A percentile compares a stretch with the other conserved stretches of the same genome.
Conservation (phyloP, 345 rosid species). For the Rhodamnia argentea region DNA sequence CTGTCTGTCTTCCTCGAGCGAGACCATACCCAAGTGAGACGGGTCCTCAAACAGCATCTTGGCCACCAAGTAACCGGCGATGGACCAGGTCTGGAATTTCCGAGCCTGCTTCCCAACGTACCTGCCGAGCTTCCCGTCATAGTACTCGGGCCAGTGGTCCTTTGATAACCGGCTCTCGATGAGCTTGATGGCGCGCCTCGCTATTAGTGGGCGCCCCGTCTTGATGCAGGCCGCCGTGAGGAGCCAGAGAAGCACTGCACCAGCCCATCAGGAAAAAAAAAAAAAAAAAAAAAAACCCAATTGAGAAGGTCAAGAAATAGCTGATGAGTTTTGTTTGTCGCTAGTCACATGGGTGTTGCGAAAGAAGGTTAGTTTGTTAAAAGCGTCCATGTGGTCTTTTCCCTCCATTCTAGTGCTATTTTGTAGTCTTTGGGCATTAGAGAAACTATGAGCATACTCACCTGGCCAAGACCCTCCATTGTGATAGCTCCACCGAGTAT, state of each 20-base stretch:
- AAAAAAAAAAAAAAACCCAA: not conserved
- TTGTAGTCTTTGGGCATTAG: not conserved
- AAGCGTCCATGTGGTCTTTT: not conserved
- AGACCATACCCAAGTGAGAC: constrained; percentile 57
- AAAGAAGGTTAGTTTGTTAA: not conserved
- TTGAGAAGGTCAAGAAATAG: not conserved
- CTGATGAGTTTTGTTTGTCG: not conserved
- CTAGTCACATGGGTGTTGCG: not conserved
- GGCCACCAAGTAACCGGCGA: constrained; percentile 58
- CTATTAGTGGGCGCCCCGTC: constrained; percentile 62
- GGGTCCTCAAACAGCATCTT: constrained; percentile 65
- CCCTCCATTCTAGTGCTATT: not conserved
- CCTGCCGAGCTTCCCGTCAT: constrained; percentile 49
- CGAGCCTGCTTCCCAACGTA: constrained; percentile 54
- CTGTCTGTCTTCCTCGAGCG: constrained; percentile 57
- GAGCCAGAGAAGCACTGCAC: constrained; percentile 55
- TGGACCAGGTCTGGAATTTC: constrained; percentile 66
- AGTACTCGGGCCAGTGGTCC: constrained; percentile 69
- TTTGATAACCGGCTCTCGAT: constrained; percentile 37
- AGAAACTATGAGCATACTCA: not conserved
- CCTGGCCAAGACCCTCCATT: constrained; percentile 79
- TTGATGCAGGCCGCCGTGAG: constrained; percentile 61
- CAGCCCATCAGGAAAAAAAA: not conserved
- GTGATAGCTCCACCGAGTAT: constrained; percentile 62
- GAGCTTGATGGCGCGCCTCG: constrained; percentile 45